Base-by-base conservation (phyloP, 1,284 basidiomycete species). In the Ceratobasidium sp. region DNA sequence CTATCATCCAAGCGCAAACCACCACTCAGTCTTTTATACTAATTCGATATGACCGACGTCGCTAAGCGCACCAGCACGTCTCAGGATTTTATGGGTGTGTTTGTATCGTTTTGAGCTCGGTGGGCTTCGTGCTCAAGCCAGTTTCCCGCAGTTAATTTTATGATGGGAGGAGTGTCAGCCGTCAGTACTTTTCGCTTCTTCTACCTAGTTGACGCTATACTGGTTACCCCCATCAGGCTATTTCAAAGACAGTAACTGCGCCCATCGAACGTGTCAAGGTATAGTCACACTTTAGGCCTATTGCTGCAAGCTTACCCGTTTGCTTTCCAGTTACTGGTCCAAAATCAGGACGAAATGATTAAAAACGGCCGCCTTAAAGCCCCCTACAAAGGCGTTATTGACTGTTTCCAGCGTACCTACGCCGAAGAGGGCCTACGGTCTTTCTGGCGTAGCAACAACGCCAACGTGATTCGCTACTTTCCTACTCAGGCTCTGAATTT, bases 401-500 rank as follows among this genome's bases (percentile, higher is more conserved):
- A 98, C 85, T 96, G 95, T 81, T 96, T 96, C 82, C 74, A 79
- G 77, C 94, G 96, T 79, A 96, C 94, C 76, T 94, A 94, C 86
- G 85, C 83, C 78, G 94, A 96, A 19, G 95, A 97, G 86, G 95
- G 95, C 83, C 84, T 96, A 74, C 86, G 94, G 75, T 92, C 95
- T 16, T 86, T 97, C 81, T 97, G 95, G 95, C 88, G 95, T 85
- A 95, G 95, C 83, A 97, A 97, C 89, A 96, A 95, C 63, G 94
- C 95, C 87, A 97, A 97, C 85, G 95, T 97, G 84, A 95, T 97
- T 85, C 94, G 95, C 84, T 96, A 97, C 90, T 97, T 97, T 92
- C 95, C 95, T 74, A 97, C 95, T 58, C 95, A 97, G 83, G 95
- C 95, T 43, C 86, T 97, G 80, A 97, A 97, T 91, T 97, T 97